A percentile compares a stretch with the other conserved stretches of the same genome.
Evolutionary conservation across 257 asterid species (phyloP).

Genomic region (Nicotiana noctiflora): DNA sequence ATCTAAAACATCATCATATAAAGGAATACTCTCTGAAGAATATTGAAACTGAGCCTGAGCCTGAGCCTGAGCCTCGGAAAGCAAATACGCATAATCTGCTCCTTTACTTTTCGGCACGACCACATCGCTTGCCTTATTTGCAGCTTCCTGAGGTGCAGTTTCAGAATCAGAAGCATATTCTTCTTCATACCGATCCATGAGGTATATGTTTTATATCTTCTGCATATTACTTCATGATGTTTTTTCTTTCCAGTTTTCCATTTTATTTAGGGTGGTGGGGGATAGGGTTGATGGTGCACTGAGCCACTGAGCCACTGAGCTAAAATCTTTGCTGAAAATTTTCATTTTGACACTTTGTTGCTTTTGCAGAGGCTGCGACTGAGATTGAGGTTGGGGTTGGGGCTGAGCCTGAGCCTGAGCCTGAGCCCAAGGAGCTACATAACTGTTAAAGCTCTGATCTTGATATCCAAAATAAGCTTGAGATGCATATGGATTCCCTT

Average conservation of each 20-base stretch:
- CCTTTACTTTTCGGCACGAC: conserved; percentile 73
- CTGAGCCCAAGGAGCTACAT: no score
- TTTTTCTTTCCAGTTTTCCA: no score
- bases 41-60: conserved; percentile 43
- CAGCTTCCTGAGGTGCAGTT: conserved; percentile 21
- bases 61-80: conserved; percentile 78
- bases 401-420: no score
- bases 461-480: conserved; percentile 36
- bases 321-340: no score
- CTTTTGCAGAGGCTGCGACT: no score
- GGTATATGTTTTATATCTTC: no score
- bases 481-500: conserved; percentile 28
- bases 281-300: no score
- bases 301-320: no score
- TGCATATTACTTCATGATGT: no score
- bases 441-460: conserved; percentile 33
- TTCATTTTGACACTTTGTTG: no score
- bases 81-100: conserved; percentile 61
- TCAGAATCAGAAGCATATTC: conserved; percentile 37
- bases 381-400: no score
- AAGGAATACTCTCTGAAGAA: conserved; percentile 28
- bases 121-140: conserved; percentile 39
- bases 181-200: conserved; percentile 69
- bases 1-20: conserved; percentile 31
- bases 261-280: no score